Evolutionary conservation across 116 monocot species (phyloP).

Genomic region (Papilionanthe hybrid): DNA sequence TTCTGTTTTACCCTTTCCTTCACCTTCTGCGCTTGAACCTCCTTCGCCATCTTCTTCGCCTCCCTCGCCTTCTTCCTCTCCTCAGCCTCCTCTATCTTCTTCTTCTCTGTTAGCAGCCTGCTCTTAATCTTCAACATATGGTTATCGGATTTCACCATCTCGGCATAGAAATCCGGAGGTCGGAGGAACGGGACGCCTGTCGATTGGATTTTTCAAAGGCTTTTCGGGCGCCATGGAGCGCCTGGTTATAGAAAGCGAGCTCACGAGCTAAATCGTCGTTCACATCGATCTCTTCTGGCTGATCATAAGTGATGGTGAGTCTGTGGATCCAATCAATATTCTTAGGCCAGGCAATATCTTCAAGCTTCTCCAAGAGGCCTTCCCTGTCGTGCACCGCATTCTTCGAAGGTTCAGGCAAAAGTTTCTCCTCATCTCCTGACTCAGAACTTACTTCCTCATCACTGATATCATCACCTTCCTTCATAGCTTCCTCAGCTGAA

Average conservation of each 20-base stretch:
- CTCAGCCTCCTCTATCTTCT: conserved; percentile 82
- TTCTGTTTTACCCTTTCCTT: conserved; percentile 75
- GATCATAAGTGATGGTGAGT: conserved; percentile 47
- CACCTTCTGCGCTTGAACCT: conserved; percentile 70
- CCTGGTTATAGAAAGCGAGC: conserved; percentile 79
- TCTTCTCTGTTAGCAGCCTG: conserved; percentile 60
- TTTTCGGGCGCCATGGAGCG: conserved; percentile 55
- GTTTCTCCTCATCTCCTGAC: conserved; percentile 22
- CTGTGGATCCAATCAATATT: conserved; percentile 74
- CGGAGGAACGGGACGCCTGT: conserved; percentile 65
- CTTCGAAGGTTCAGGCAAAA: conserved; percentile 49
- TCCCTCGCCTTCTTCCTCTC: conserved; percentile 90
- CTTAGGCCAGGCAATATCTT: conserved; percentile 79
- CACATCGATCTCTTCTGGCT: conserved; percentile 51
- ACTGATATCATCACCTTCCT: neutral
- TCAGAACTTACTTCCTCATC: conserved; percentile 12
- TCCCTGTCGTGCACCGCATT: conserved; percentile 68
- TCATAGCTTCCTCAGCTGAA: neutral
- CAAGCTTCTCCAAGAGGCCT: conserved; percentile 72
- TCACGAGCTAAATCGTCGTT: conserved; percentile 83
- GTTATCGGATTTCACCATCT: conserved; percentile 83
- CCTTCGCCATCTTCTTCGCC: conserved; percentile 72
- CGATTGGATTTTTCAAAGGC: conserved; percentile 62
- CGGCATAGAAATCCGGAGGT: conserved; percentile 82
- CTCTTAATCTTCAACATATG: conserved; percentile 91